Conservation (phyloP, 306 rosid genomes). For the Cucumis hystrix region DNA sequence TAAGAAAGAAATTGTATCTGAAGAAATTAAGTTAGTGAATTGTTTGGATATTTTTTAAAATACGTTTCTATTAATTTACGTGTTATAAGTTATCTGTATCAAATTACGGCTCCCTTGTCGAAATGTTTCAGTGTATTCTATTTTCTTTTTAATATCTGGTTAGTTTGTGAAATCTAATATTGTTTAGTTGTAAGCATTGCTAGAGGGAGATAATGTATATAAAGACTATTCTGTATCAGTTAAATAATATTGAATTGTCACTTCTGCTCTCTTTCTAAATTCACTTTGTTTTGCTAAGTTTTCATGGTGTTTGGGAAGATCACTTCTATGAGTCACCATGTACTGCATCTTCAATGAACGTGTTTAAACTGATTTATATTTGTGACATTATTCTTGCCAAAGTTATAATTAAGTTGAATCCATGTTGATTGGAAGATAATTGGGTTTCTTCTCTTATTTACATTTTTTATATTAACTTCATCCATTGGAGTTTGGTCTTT, state of each 20-base stretch:
- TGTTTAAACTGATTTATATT: not conserved
- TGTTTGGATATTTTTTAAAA: not conserved
- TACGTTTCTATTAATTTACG: not conserved
- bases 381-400: not conserved
- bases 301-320: not conserved
- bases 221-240: not conserved
- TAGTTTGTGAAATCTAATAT: not conserved
- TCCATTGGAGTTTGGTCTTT: not conserved
- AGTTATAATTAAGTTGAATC: not conserved
- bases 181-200: not conserved
- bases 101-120: not conserved
- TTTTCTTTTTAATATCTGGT: conserved; percentile 1
- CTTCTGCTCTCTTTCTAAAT: not conserved
- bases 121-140: not conserved
- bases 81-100: not conserved
- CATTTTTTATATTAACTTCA: not conserved
- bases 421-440: not conserved
- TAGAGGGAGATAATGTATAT: not conserved
- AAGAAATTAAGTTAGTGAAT: not conserved
- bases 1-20: not conserved
- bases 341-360: not conserved
- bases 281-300: not conserved
- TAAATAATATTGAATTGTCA: not conserved
- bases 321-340: not conserved
- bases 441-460: not conserved